Conservation (phyloP, 306 rosid genomes). For the Vigna hirtella region DNA sequence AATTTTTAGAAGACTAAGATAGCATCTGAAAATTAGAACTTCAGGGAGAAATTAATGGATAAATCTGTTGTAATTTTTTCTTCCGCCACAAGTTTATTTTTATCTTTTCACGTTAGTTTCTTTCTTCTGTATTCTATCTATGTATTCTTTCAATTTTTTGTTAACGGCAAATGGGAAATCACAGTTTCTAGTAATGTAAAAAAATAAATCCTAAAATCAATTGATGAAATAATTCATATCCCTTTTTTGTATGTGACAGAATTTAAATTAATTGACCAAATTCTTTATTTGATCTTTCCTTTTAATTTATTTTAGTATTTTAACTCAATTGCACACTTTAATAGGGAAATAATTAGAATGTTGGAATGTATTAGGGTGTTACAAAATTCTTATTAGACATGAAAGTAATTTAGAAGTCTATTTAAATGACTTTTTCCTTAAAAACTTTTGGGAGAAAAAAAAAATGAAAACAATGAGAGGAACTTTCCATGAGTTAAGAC, state of each 20-base stretch:
- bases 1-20: constrained; percentile 49
- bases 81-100: constrained; percentile 47
- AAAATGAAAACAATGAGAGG: too few relatives aligned
- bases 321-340: not conserved
- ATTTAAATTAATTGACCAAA: not conserved
- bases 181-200: not conserved
- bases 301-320: not conserved
- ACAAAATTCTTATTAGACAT: too few relatives aligned
- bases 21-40: constrained; percentile 49
- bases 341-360: not conserved
- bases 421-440: too few relatives aligned
- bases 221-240: not conserved
- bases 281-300: not conserved
- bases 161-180: not conserved
- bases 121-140: not conserved
- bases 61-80: constrained; percentile 28
- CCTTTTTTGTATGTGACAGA: not conserved
- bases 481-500: too few relatives aligned
- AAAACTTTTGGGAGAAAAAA: too few relatives aligned
- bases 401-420: too few relatives aligned
- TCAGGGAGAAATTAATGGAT: constrained; percentile 49
- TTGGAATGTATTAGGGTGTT: too few relatives aligned
- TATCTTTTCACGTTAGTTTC: constrained; percentile 40
- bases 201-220: not conserved
- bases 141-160: not conserved